phyloP scores from a whole-genome alignment of 2,329 filamentous ascomycete species.

The Botryotinia narcissicola region DNA sequence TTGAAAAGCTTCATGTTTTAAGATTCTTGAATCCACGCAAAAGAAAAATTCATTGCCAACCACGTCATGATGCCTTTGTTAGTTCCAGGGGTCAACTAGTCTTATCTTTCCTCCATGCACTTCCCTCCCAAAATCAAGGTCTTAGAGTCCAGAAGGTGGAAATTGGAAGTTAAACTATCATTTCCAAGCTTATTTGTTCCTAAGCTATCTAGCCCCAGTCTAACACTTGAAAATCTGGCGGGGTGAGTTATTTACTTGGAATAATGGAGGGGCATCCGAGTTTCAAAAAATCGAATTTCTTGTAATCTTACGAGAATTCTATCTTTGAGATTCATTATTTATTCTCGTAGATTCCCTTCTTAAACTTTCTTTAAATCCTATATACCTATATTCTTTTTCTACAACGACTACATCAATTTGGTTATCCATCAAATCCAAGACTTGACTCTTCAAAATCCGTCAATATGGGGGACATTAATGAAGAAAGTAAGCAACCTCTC shows the following conservation, averaged over 20 bases:
- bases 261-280: background rate
- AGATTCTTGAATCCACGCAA: background rate
- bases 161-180: background rate
- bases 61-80: background rate
- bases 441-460: background rate
- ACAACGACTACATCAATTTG: background rate
- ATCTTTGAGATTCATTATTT: background rate
- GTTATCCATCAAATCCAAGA: background rate
- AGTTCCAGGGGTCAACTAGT: slow-evolving; percentile 1
- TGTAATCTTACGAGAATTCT: background rate
- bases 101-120: background rate
- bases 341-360: background rate
- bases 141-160: background rate
- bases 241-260: slow-evolving; percentile 12
- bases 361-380: background rate
- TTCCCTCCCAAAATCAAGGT: background rate
- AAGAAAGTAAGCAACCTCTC: slow-evolving; percentile 11
- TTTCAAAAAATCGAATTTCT: background rate
- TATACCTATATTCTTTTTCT: background rate
- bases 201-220: background rate
- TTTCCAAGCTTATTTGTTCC: slow-evolving; percentile 2
- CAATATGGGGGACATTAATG: slow-evolving; percentile 15
- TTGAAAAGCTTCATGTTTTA: background rate
- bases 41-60: background rate
- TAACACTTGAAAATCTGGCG: background rate